Conservation (phyloP, 192 early-diverging fungal species). For the Entomortierella chlamydospora region DNA sequence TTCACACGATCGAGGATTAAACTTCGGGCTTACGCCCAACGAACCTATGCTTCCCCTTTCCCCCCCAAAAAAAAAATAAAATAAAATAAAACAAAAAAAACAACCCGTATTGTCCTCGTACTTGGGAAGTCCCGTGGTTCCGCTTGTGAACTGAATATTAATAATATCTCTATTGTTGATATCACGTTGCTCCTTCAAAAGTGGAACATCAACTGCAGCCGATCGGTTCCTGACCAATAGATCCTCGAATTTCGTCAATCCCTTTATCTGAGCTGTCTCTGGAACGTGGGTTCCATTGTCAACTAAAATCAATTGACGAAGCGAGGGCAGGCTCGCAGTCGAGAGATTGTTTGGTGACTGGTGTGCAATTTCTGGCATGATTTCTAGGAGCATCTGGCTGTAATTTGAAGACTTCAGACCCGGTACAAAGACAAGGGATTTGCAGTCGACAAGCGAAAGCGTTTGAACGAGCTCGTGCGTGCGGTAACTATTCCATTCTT, state of each 20-base stretch:
- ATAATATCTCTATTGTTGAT: constrained; percentile 54
- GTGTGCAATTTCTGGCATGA: constrained; percentile 46
- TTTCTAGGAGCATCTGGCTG: constrained; percentile 54
- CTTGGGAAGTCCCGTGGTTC: constrained; percentile 63
- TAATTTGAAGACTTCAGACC: constrained; percentile 58
- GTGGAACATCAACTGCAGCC: background rate
- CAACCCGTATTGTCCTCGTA: constrained; percentile 24
- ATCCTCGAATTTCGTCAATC: constrained; percentile 41
- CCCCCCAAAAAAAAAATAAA: too few relatives aligned
- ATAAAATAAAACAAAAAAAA: too few relatives aligned
- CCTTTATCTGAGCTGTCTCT: constrained; percentile 32
- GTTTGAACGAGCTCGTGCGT: constrained; percentile 57
- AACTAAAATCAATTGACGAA: constrained; percentile 46
- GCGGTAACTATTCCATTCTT: constrained; percentile 51
- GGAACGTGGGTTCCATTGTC: constrained; percentile 28
- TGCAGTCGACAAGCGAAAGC: constrained; percentile 58
- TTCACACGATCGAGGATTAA: too few relatives aligned
- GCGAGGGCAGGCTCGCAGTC: constrained; percentile 30
- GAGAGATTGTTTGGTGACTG: constrained; percentile 28
- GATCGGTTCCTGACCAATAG: constrained; percentile 13
- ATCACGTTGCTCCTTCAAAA: constrained; percentile 8
- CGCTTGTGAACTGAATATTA: constrained; percentile 66
- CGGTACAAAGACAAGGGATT: constrained; percentile 52
- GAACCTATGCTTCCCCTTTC: too few relatives aligned
- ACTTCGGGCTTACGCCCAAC: too few relatives aligned